phyloP scores from a whole-genome alignment of 495 filamentous ascomycete species.

The Penicillium daleae region DNA sequence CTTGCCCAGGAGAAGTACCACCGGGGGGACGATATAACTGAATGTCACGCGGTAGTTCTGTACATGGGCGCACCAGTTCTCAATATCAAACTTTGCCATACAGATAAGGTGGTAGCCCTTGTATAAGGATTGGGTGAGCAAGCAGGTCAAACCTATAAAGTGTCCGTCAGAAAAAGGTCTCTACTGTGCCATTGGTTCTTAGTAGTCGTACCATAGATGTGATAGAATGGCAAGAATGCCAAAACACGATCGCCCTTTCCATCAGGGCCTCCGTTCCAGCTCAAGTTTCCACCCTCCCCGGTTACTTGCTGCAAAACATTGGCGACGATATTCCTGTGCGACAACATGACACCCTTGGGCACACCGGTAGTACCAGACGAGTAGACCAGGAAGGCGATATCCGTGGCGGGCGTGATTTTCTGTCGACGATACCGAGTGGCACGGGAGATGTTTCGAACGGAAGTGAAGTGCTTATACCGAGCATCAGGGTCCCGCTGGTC shows the following conservation, averaged over 20 bases:
- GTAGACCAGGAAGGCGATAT: constrained; percentile 74
- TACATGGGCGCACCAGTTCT: constrained; percentile 73
- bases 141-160: constrained; percentile 64
- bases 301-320: constrained; percentile 63
- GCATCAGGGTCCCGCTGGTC: constrained; percentile 64
- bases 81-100: constrained; percentile 84
- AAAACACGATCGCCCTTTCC: constrained; percentile 71
- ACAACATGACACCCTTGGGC: constrained; percentile 92
- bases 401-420: constrained; percentile 49
- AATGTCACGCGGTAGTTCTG: constrained; percentile 78
- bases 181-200: neutral
- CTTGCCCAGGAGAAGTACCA: constrained; percentile 80
- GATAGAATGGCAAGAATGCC: constrained; percentile 90
- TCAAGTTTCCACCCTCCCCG: constrained; percentile 63
- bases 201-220: constrained; percentile 73
- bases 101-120: constrained; percentile 71
- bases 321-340: constrained; percentile 78
- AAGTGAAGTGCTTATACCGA: constrained; percentile 75
- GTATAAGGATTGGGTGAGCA: constrained; percentile 67
- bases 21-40: constrained; percentile 81
- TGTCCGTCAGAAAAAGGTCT: constrained; percentile 60
- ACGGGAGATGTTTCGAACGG: constrained; percentile 63
- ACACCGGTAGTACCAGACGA: constrained; percentile 88
- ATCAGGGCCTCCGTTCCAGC: constrained; percentile 61
- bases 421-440: constrained; percentile 50